Conservation (phyloP, 2,329 filamentous ascomycete genomes). For the Penicillium sp. region DNA sequence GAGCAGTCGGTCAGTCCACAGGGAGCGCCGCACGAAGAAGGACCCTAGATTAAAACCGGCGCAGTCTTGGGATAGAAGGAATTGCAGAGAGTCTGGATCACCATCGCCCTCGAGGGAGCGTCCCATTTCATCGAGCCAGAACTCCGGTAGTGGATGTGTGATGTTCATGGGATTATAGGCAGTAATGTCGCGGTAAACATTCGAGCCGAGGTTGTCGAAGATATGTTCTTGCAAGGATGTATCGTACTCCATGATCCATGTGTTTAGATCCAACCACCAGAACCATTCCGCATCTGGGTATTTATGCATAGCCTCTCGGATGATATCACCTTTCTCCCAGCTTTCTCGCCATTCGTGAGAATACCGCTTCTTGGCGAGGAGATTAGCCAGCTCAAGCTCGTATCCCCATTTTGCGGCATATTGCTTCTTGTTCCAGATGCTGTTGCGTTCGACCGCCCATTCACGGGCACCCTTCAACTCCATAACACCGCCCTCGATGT, state of each 20-base stretch:
- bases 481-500: conserved; percentile 96
- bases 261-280: conserved; percentile 98
- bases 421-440: conserved; percentile 88
- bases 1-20: conserved; percentile 87
- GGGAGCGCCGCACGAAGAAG: conserved; percentile 83
- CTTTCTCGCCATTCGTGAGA: conserved; percentile 99
- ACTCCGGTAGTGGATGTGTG: conserved; percentile 72
- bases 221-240: conserved; percentile 89
- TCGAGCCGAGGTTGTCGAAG: conserved; percentile 73
- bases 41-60: conserved; percentile 94
- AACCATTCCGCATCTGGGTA: conserved; percentile 98
- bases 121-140: conserved; percentile 74
- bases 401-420: conserved; percentile 91
- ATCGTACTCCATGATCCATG: conserved; percentile 94
- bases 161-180: conserved; percentile 94
- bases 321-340: conserved; percentile 97
- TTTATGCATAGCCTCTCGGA: conserved; percentile 84
- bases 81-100: conserved; percentile 74
- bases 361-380: conserved; percentile 98
- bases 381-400: conserved; percentile 92
- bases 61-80: conserved; percentile 91
- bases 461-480: conserved; percentile 97
- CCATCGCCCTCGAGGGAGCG: conserved; percentile 76
- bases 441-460: conserved; percentile 97
- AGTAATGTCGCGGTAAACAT: conserved; percentile 94